These are phyloP conservation scores for Eruca vesicaria DNA, from an alignment of 441 rosid genomes.

Conservation along the genomic window DNA sequence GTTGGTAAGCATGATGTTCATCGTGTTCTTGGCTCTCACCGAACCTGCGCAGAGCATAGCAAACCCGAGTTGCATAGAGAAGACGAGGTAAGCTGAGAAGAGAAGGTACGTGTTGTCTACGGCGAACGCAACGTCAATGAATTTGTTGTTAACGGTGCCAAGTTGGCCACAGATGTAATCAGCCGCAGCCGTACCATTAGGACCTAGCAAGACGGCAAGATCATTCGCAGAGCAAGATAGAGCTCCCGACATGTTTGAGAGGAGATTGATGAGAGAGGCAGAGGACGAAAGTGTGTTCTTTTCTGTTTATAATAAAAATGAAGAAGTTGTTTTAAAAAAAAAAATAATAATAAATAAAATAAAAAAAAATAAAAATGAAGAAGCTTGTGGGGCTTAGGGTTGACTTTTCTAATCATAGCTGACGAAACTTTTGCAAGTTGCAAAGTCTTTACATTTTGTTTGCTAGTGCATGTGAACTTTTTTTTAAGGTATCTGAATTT, in stretches of 20 bases:
- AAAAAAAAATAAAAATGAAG: slow-evolving; percentile 4
- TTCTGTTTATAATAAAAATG: slow-evolving; percentile 21
- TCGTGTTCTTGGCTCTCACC: slow-evolving; percentile 76
- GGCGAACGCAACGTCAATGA: slow-evolving; percentile 60
- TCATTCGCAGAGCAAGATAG: slow-evolving; percentile 44
- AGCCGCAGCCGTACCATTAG: slow-evolving; percentile 57
- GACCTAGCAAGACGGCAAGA: slow-evolving; percentile 51
- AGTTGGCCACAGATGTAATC: slow-evolving; percentile 56
- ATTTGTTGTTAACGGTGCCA: slow-evolving; percentile 27
- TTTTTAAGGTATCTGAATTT: neutral
- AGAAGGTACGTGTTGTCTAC: slow-evolving; percentile 72
- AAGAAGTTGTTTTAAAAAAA: too few species aligned
- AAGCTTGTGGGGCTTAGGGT: neutral
- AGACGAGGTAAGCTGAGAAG: slow-evolving; percentile 84
- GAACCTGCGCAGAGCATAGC: slow-evolving; percentile 96
- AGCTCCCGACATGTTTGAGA: slow-evolving; percentile 23
- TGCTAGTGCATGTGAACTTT: slow-evolving; percentile 9
- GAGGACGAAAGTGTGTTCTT: neutral
- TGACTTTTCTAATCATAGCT: slow-evolving; percentile 27
- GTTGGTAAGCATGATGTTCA: slow-evolving; percentile 84
- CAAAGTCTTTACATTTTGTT: slow-evolving; percentile 14
- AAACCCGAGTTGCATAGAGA: slow-evolving; percentile 87
- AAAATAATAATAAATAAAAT: too few species aligned
- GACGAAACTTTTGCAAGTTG: neutral
- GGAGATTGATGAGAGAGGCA: slow-evolving; percentile 8